Base-by-base conservation (phyloP, 2,329 filamentous ascomycete genomes). In the Stachybotrys elegans region DNA sequence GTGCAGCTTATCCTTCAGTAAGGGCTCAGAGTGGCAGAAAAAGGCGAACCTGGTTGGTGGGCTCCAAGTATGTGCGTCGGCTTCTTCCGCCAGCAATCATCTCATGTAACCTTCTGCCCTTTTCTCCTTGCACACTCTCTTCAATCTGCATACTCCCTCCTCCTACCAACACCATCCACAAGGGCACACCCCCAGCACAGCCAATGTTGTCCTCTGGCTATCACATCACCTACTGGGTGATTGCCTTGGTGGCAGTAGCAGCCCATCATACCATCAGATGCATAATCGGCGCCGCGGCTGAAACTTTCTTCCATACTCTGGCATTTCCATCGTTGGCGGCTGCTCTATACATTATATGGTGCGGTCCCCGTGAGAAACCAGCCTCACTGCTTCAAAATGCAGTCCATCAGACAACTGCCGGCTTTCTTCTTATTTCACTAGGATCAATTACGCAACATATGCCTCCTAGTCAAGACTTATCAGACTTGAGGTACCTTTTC, bases 291-390 rank as follows among this genome's bases (percentile, higher is more conserved):
- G 31, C 3, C n/a, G 3, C 31, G n/a, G 31, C 31, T 7, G 31
- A 7, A 34, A 34, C 31, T 34, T 34, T 34, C 31, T 34, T 34
- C 6, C 31, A 34, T 12, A 34, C 9, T 34, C 4, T 34, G 6
- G 4, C 31, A 12, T 34, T 34, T 16, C 11, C n/a, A 34, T 34
- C 6, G 6, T 17, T 4, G 31, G 31, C 31, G 19, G 31, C 31
- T 34, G 31, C 31, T 34, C 31, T 34, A 7, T 34, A 34, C 31
- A 34, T 34, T 34, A 34, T 34, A 34, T 34, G 31, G 31, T 34
- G 31, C 31, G 31, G 31, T 13, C 4, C 31, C n/a, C 3, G 31
- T 3, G 31, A 34, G 6, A 34, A 34, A 3, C 31, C 31, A 12
- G 31, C 6, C 31, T 34, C 31, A 17, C 31, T 16, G n/a, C 31